Percentiles rank a stretch among this genome's conserved stretches.
These are phyloP conservation scores for Yarrowia keelungensis DNA, from an alignment of 805 yeast genomes.

Conservation along the genomic window DNA sequence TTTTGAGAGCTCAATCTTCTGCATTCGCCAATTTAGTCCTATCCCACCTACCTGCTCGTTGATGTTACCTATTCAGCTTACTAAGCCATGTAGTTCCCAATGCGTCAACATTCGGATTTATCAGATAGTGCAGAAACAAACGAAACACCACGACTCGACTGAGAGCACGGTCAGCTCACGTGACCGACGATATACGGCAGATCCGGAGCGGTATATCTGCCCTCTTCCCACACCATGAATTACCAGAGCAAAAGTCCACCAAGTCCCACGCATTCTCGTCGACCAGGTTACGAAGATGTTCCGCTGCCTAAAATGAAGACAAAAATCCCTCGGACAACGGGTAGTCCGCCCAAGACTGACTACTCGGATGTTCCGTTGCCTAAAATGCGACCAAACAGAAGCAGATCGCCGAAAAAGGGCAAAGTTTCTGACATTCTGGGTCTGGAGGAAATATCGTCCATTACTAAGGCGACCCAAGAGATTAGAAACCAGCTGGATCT, in stretches of 20 bases:
- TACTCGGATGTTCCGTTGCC: conserved; percentile 25
- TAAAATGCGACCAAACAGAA: conserved; percentile 11
- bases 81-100: too few relatives aligned
- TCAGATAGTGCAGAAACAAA: too few relatives aligned
- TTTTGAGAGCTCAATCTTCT: too few relatives aligned
- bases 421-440: background rate
- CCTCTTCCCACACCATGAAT: too few relatives aligned
- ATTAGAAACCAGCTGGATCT: conserved; percentile 1
- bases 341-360: background rate
- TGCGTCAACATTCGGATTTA: too few relatives aligned
- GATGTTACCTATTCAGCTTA: too few relatives aligned
- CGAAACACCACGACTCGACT: too few relatives aligned
- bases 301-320: conserved; percentile 14
- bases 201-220: too few relatives aligned
- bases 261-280: background rate
- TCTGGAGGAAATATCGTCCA: conserved; percentile 12
- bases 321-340: background rate
- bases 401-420: conserved; percentile 10
- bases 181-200: conserved; percentile 1
- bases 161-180: too few relatives aligned
- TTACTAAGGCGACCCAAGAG: conserved; percentile 20
- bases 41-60: too few relatives aligned
- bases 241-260: too few relatives aligned
- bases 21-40: too few relatives aligned
- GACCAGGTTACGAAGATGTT: conserved; percentile 15